phyloP scores from a whole-genome alignment of 2,329 filamentous ascomycete genomes.

The Didymella sp. region DNA sequence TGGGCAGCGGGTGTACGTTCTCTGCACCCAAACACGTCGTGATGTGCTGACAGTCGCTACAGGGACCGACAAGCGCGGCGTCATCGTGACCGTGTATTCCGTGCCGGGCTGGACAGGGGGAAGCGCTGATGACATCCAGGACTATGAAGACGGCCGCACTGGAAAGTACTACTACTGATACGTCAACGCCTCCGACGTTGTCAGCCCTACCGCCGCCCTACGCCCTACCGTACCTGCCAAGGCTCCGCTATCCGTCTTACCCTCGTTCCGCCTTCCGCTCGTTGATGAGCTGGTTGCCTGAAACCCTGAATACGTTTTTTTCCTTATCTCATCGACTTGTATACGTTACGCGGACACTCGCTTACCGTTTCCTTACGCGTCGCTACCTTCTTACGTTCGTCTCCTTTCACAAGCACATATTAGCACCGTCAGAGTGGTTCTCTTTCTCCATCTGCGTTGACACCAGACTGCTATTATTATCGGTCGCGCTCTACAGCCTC shows the following conservation, averaged over 20 bases:
- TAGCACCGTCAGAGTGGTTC: neutral
- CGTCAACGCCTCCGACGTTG: neutral
- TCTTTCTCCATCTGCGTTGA: neutral
- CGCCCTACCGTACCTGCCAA: neutral
- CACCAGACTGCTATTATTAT: neutral
- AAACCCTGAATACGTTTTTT: slow-evolving; percentile 3
- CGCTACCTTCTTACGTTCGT: neutral
- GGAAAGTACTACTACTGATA: neutral
- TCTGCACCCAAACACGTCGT: no score
- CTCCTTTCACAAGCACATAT: neutral
- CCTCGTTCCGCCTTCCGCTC: slow-evolving; percentile 1
- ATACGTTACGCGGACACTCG: neutral
- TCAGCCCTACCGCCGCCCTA: slow-evolving; percentile 1
- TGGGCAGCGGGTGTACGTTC: neutral
- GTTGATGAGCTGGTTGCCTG: neutral
- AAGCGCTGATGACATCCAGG: neutral
- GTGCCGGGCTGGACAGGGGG: neutral
- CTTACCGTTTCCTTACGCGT: neutral
- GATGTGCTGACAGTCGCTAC: neutral
- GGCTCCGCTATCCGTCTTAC: neutral
- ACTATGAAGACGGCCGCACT: neutral
- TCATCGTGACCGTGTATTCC: slow-evolving; percentile 38
- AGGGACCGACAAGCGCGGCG: slow-evolving; percentile 36
- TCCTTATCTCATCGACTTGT: slow-evolving; percentile 2
- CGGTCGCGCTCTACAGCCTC: neutral